Evolutionary conservation across 345 rosid species (phyloP).

Genomic region (Linum trigynum): DNA sequence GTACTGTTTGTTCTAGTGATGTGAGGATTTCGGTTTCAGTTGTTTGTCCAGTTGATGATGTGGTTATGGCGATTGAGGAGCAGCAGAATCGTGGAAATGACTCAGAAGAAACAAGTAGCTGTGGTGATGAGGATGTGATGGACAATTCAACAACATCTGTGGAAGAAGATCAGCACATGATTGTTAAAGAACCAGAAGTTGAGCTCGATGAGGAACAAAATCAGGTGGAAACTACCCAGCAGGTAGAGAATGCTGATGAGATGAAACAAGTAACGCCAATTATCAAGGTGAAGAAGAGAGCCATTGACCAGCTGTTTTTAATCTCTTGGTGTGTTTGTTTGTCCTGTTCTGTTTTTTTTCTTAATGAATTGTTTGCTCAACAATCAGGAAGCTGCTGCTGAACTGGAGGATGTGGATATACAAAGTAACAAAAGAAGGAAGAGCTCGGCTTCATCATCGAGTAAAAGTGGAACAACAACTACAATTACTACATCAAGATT

Average conservation of each 20-base stretch:
- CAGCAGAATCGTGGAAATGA: background rate
- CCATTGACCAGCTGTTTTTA: no score
- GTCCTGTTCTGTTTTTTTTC: no score
- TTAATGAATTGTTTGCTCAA: conserved; percentile 4
- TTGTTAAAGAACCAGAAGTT: background rate
- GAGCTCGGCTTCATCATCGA: conserved; percentile 22
- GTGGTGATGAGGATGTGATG: background rate
- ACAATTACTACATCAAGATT: background rate
- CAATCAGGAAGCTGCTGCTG: conserved; percentile 21
- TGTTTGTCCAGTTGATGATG: background rate
- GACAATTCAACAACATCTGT: background rate
- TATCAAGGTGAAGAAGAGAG: no score
- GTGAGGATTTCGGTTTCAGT: conserved; percentile 7
- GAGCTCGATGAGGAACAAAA: background rate
- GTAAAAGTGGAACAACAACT: conserved; percentile 14
- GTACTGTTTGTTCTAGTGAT: background rate
- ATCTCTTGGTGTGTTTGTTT: no score
- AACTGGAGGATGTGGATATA: conserved; percentile 22
- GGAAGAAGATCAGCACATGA: background rate
- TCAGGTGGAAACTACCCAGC: background rate
- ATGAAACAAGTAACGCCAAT: background rate
- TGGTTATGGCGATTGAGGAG: background rate
- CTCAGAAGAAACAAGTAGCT: background rate
- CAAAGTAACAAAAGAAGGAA: conserved; percentile 31
- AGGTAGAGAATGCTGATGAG: background rate